Base-by-base conservation (phyloP, 2,329 filamentous ascomycete genomes). In the Aspergillus niger region DNA sequence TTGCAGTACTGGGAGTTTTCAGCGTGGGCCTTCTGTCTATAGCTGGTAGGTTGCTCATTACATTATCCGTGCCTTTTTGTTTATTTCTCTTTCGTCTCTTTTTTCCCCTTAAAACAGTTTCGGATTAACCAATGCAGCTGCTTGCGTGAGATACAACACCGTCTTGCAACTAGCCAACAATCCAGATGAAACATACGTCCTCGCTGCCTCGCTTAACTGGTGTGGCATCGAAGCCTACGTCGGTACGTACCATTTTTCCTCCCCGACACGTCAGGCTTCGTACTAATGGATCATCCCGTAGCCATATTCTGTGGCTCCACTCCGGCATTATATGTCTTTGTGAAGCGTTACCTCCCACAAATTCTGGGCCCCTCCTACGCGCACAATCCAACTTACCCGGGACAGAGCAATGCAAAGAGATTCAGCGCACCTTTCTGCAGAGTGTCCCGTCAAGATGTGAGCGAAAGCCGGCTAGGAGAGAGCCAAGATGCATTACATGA, bases 131-230 rank as follows among this genome's bases (percentile, higher is more conserved):
- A 11, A n/a, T 36, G 4, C 24, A 65, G 63, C 59, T 3, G 62
- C 48, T n/a, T 64, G 63, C 41, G 59, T 64, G 13, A 57, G 63
- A n/a, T 65, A 65, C 24, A 55, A 63, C 58, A 62, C 41, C 30
- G 63, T 65, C 22, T 51, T 22, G 10, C 47, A 58, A 15, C 62
- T 64, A 15, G 11, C 62, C 32, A 26, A 56, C 2, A 54, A 57
- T 20, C 32, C 28, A 41, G 62, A 64, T 24, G 57, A 64, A 13
- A 62, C 62, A 36, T 65, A 64, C 47, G 53, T 61, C 11, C 62
- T 64, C 8, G 63, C 63, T 28, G 63, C 64, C 52, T 65, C 63
- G 1, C 55, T 64, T 5, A 65, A 65, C 24, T 65, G 63, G 63
- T 65, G 62, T 58, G 60, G 51, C 20, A 64, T 65, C 28, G 63